These are phyloP conservation scores for Cornus controversa DNA, from an alignment of 148 eudicot species.

Conservation along the genomic window DNA sequence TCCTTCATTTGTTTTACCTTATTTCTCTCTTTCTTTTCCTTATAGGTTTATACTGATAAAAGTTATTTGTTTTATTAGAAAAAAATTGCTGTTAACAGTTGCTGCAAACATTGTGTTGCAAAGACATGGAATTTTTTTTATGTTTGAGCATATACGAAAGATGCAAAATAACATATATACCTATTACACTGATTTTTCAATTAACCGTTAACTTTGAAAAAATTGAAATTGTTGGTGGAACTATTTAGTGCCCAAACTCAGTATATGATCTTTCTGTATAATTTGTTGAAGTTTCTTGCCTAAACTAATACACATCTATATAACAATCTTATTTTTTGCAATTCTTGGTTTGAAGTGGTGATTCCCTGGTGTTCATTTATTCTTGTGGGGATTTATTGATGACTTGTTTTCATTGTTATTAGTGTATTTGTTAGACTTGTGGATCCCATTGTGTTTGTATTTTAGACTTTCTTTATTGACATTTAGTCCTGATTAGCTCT, in stretches of 20 bases:
- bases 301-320: too few relatives aligned
- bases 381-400: not conserved
- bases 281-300: not conserved
- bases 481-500: slow-evolving; percentile 9
- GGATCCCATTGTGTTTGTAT: not conserved
- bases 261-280: not conserved
- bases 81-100: too few relatives aligned
- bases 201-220: not conserved
- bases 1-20: too few relatives aligned
- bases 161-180: too few relatives aligned
- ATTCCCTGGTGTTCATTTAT: not conserved
- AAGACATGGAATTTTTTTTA: too few relatives aligned
- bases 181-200: too few relatives aligned
- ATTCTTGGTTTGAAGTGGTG: not conserved
- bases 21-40: too few relatives aligned
- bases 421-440: not conserved
- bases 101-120: too few relatives aligned
- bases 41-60: too few relatives aligned
- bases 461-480: not conserved
- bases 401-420: not conserved
- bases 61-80: too few relatives aligned
- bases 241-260: not conserved
- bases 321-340: too few relatives aligned
- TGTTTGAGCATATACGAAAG: too few relatives aligned
- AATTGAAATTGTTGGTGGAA: not conserved